Evolutionary conservation across 345 rosid species (phyloP).

Genomic region (Sonneratia caseolaris): DNA sequence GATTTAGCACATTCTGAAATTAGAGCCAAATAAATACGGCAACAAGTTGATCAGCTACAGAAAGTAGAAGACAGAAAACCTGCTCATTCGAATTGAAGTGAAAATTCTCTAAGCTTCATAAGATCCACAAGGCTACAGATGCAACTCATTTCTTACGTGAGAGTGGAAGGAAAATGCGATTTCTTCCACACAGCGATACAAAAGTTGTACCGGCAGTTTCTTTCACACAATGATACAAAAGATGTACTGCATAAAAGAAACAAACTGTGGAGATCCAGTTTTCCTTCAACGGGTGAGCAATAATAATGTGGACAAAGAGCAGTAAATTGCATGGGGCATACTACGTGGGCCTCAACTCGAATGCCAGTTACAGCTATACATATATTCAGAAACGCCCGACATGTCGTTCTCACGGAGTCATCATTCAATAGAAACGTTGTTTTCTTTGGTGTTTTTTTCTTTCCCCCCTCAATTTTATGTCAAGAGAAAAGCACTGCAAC

Average conservation of each 20-base stretch:
- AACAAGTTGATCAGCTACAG: neutral
- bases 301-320: neutral
- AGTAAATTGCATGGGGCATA: neutral
- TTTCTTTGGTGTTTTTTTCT: neutral
- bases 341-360: neutral
- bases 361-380: neutral
- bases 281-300: neutral
- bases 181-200: neutral
- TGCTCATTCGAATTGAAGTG: neutral
- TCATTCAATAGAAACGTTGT: neutral
- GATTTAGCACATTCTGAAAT: neutral
- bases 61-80: neutral
- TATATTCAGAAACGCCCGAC: neutral
- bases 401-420: neutral
- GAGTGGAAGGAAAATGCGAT: constrained; percentile 1
- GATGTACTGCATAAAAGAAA: neutral
- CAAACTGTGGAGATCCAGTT: neutral
- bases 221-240: constrained; percentile 4
- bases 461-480: neutral
- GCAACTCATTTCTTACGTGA: neutral
- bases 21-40: neutral
- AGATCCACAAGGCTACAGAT: neutral
- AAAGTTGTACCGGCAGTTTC: neutral
- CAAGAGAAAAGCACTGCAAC: neutral
- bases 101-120: neutral